phyloP scores from a whole-genome alignment of 2,329 filamentous ascomycete species.

The Monilinia vaccinii-corymbosi region DNA sequence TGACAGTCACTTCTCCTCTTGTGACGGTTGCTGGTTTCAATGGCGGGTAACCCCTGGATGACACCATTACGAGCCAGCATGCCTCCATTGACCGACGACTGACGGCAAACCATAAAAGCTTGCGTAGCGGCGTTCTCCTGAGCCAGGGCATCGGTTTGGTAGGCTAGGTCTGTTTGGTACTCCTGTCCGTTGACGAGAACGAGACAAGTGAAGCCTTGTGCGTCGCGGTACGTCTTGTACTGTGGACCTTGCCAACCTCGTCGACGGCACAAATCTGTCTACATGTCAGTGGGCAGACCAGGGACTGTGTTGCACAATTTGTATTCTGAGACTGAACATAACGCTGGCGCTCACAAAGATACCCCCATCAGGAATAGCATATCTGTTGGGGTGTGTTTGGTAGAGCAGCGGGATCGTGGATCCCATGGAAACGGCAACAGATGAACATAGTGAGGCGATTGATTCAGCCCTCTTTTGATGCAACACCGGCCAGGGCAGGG shows the following conservation, averaged over 20 bases:
- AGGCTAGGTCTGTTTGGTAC: conserved; percentile 84
- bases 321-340: not conserved
- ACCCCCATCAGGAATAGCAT: conserved; percentile 6
- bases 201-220: conserved; percentile 74
- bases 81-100: conserved; percentile 94
- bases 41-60: conserved; percentile 54
- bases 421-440: conserved; percentile 1
- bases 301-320: conserved; percentile 13
- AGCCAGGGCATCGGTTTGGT: conserved; percentile 72
- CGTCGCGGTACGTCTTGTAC: conserved; percentile 72
- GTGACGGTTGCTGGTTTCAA: conserved; percentile 28
- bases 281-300: conserved; percentile 21
- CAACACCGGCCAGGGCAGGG: not conserved
- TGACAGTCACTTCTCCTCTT: conserved; percentile 22
- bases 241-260: conserved; percentile 87
- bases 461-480: conserved; percentile 8
- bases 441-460: conserved; percentile 5
- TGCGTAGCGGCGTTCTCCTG: conserved; percentile 92
- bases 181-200: conserved; percentile 94
- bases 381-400: not conserved
- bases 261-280: conserved; percentile 80
- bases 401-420: conserved; percentile 2
- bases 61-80: conserved; percentile 68
- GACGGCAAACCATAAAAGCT: conserved; percentile 94
- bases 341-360: not conserved